A percentile compares a stretch with the other conserved stretches of the same genome.
These are phyloP conservation scores for Corymbia calophylla DNA, from an alignment of 441 rosid species.

Conservation along the genomic window DNA sequence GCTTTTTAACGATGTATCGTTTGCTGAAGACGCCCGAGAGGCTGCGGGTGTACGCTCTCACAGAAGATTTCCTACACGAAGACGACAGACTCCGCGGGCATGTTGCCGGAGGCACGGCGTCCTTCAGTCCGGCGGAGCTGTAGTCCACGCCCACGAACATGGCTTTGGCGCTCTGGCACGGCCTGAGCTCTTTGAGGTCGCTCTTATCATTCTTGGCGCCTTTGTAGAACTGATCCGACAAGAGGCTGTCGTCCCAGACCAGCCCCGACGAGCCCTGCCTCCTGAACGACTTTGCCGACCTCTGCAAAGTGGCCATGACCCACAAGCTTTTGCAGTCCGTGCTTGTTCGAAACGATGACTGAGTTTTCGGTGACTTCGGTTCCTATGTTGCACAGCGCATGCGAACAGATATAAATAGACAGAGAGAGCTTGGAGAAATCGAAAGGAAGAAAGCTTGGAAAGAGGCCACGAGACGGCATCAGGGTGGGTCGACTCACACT, in stretches of 20 bases:
- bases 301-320: slow-evolving; percentile 11
- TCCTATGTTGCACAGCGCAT: background rate
- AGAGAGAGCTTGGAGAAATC: background rate
- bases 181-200: slow-evolving; percentile 14
- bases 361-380: background rate
- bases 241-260: slow-evolving; percentile 13
- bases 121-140: background rate
- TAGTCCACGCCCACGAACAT: background rate
- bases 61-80: background rate
- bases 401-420: background rate
- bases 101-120: background rate
- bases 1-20: background rate
- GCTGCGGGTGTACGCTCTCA: background rate
- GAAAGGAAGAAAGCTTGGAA: background rate
- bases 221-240: background rate
- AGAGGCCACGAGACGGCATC: background rate
- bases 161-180: slow-evolving; percentile 15
- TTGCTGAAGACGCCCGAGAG: background rate
- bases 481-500: background rate
- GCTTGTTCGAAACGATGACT: background rate
- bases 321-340: background rate
- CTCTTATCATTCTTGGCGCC: background rate
- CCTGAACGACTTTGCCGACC: slow-evolving; percentile 18
- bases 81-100: slow-evolving; percentile 14
- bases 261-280: slow-evolving; percentile 30